phyloP scores from a whole-genome alignment of 2,329 filamentous ascomycete species.

The Sporothrix mexicana region DNA sequence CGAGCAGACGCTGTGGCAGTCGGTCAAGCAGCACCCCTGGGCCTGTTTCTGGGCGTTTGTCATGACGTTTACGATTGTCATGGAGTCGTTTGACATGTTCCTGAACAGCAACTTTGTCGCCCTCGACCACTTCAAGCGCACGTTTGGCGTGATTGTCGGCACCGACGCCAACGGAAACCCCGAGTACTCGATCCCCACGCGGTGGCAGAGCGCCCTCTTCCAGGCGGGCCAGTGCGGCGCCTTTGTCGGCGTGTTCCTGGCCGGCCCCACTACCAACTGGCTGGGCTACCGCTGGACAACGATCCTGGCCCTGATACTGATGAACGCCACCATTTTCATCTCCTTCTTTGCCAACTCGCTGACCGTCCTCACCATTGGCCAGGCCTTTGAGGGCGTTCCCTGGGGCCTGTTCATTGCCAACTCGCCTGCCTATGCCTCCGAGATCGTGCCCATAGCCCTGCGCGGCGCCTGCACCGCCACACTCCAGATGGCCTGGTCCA shows the following conservation, averaged over 20 bases:
- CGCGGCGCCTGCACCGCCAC: constrained; percentile 65
- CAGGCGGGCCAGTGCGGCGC: constrained; percentile 63
- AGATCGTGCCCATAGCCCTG: constrained; percentile 64
- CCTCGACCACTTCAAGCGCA: constrained; percentile 51
- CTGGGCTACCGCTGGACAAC: constrained; percentile 67
- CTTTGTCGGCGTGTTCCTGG: constrained; percentile 63
- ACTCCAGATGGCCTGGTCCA: constrained; percentile 68
- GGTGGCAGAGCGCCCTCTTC: constrained; percentile 65
- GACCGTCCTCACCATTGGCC: constrained; percentile 49
- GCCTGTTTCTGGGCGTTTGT: constrained; percentile 48
- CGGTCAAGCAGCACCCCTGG: constrained; percentile 45
- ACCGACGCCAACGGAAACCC: constrained; percentile 27
- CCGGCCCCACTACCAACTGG: constrained; percentile 62
- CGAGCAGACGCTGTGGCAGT: constrained; percentile 45
- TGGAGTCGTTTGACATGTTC: constrained; percentile 69
- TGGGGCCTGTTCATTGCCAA: constrained; percentile 72
- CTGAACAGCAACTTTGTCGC: constrained; percentile 65
- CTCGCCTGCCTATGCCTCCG: constrained; percentile 65
- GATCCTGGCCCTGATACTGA: constrained; percentile 57
- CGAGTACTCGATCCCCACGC: constrained; percentile 52
- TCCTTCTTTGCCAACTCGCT: constrained; percentile 57
- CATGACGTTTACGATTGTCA: constrained; percentile 54
- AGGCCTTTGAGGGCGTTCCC: constrained; percentile 65
- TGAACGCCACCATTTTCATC: constrained; percentile 64
- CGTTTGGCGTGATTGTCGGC: constrained; percentile 52